Percentiles rank a stretch among this genome's conserved stretches.
Conservation (phyloP, 2,329 filamentous ascomycete species). For the Proliferodiscus dingleyae region DNA sequence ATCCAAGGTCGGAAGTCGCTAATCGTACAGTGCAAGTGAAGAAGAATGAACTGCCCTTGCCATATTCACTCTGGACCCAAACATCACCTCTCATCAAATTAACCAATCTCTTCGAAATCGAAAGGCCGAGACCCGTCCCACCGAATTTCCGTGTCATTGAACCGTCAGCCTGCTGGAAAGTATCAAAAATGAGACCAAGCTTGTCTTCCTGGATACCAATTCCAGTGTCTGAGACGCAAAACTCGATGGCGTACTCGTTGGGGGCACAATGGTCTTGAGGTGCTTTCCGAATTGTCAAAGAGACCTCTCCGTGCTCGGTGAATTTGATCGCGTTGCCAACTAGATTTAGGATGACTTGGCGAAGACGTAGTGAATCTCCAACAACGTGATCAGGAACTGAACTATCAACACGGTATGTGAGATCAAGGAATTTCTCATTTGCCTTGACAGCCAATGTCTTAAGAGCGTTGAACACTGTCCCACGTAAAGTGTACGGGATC, state of each 20-base stretch:
- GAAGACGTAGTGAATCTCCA: conserved; percentile 90
- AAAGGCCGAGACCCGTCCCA: conserved; percentile 87
- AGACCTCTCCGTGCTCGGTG: conserved; percentile 93
- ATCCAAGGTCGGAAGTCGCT: conserved; percentile 70
- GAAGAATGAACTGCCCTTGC: conserved; percentile 89
- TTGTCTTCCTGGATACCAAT: conserved; percentile 96
- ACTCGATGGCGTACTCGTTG: conserved; percentile 89
- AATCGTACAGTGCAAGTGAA: conserved; percentile 91
- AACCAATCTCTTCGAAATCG: conserved; percentile 91
- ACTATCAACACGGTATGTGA: conserved; percentile 90
- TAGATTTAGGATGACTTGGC: conserved; percentile 94
- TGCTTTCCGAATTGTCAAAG: conserved; percentile 78
- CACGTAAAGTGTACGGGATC: conserved; percentile 90
- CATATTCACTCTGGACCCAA: conserved; percentile 91
- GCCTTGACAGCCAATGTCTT: conserved; percentile 97
- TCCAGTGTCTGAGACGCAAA: conserved; percentile 91
- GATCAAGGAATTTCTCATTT: conserved; percentile 88
- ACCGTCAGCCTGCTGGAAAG: conserved; percentile 96
- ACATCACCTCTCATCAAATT: conserved; percentile 95
- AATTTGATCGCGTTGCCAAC: conserved; percentile 99
- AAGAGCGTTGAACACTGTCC: conserved; percentile 93
- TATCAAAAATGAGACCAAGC: conserved; percentile 95
- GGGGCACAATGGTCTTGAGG: conserved; percentile 59
- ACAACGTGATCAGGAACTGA: conserved; percentile 93
- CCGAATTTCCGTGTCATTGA: conserved; percentile 96